Evolutionary conservation across 805 yeast genomes (phyloP).

Genomic region (Starmerella kuoi): DNA sequence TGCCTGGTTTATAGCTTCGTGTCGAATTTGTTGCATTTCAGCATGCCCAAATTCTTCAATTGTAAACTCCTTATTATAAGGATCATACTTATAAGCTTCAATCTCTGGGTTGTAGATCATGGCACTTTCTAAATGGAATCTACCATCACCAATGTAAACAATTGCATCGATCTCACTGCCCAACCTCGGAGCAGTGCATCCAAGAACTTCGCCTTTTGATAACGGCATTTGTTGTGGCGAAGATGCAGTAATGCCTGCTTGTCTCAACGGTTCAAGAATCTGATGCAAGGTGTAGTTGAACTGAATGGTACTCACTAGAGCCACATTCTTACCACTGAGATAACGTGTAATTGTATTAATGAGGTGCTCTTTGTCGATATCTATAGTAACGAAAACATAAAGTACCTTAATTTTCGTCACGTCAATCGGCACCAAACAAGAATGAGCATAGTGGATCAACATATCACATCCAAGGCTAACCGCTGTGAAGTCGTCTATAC

Average conservation of each 20-base stretch:
- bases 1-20: constrained; percentile 61
- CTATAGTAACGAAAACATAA: constrained; percentile 90
- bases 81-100: constrained; percentile 90
- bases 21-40: constrained; percentile 62
- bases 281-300: constrained; percentile 90
- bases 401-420: constrained; percentile 79
- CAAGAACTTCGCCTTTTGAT: constrained; percentile 90
- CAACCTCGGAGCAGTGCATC: constrained; percentile 84
- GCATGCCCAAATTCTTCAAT: constrained; percentile 77
- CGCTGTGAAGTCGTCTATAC: constrained; percentile 94
- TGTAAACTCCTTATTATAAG: constrained; percentile 84
- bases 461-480: constrained; percentile 86
- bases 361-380: constrained; percentile 72
- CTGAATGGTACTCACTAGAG: constrained; percentile 90
- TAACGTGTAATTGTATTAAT: constrained; percentile 63
- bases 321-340: constrained; percentile 57
- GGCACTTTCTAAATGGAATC: constrained; percentile 89
- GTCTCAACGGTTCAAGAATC: constrained; percentile 40
- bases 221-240: constrained; percentile 90
- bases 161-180: constrained; percentile 48
- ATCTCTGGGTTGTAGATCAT: constrained; percentile 94
- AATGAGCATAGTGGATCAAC: constrained; percentile 92
- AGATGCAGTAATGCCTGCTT: constrained; percentile 42
- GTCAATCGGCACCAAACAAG: constrained; percentile 91
- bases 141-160: constrained; percentile 89